phyloP scores from a whole-genome alignment of 2,329 filamentous ascomycete species.

The Zymoseptoria ardabiliae region DNA sequence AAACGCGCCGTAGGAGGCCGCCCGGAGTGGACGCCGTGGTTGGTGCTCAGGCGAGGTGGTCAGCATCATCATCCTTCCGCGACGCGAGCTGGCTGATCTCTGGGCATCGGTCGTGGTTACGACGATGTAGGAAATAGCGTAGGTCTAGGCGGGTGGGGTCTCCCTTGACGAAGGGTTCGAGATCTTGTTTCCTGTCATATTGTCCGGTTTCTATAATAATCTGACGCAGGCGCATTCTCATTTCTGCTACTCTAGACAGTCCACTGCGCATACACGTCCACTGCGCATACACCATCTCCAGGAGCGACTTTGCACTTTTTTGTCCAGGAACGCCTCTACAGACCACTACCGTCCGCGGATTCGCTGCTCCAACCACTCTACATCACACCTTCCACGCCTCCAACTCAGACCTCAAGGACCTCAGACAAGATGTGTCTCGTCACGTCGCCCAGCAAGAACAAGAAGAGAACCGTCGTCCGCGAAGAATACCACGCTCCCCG shows the following conservation, averaged over 20 bases:
- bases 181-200: not conserved
- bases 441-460: slow-evolving; percentile 12
- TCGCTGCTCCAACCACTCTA: no score
- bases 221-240: not conserved
- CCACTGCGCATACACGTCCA: no score
- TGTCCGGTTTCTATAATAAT: not conserved
- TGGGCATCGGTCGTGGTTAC: not conserved
- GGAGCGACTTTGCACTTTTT: no score
- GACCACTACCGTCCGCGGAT: not conserved
- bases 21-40: no score
- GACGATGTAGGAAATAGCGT: not conserved
- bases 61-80: not conserved
- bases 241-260: not conserved
- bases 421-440: slow-evolving; percentile 25
- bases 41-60: not conserved
- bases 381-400: not conserved
- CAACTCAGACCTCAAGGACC: not conserved
- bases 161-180: not conserved
- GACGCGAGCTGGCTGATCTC: not conserved
- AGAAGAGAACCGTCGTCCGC: slow-evolving; percentile 15
- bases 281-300: no score
- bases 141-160: not conserved
- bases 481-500: slow-evolving; percentile 22
- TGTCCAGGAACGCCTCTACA: not conserved
- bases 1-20: not conserved